A percentile compares a stretch with the other conserved stretches of the same genome.
phyloP scores from a whole-genome alignment of 2,329 filamentous ascomycete species.

The Talaromyces sp. region DNA sequence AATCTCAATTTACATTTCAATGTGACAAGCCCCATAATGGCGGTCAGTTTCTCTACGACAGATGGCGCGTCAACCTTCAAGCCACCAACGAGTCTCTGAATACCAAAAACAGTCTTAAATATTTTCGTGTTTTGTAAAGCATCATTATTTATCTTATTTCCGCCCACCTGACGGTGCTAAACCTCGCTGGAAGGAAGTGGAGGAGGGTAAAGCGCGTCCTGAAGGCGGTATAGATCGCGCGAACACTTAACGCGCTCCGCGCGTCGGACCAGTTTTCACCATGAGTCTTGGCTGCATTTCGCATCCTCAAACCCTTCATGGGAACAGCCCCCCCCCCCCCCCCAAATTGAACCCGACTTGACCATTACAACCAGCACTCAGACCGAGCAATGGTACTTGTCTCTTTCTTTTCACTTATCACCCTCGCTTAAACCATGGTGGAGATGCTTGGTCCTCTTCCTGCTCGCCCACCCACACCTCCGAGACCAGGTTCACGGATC shows the following conservation, averaged over 20 bases:
- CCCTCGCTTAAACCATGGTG: constrained; percentile 41
- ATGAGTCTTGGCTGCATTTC: constrained; percentile 9
- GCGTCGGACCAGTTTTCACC: constrained; percentile 8
- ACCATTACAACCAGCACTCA: background rate
- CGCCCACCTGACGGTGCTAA: background rate
- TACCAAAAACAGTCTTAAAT: no score
- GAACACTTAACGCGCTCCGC: constrained; percentile 8
- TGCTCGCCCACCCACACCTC: constrained; percentile 60
- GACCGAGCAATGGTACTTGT: constrained; percentile 33
- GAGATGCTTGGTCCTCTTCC: constrained; percentile 52
- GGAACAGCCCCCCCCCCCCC: background rate
- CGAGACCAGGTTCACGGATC: constrained; percentile 44
- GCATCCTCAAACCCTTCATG: background rate
- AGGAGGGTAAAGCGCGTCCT: constrained; percentile 3
- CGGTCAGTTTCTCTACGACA: no score
- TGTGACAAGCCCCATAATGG: no score
- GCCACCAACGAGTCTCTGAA: no score
- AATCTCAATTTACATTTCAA: no score
- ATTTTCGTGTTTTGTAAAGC: no score
- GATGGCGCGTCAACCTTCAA: no score
- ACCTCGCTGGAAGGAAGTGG: background rate
- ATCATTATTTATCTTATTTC: background rate
- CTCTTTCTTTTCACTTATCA: constrained; percentile 17
- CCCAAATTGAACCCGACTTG: background rate
- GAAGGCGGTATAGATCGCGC: constrained; percentile 2